Evolutionary conservation across 495 filamentous ascomycete genomes (phyloP).

Genomic region (Penicillium coprophilum): DNA sequence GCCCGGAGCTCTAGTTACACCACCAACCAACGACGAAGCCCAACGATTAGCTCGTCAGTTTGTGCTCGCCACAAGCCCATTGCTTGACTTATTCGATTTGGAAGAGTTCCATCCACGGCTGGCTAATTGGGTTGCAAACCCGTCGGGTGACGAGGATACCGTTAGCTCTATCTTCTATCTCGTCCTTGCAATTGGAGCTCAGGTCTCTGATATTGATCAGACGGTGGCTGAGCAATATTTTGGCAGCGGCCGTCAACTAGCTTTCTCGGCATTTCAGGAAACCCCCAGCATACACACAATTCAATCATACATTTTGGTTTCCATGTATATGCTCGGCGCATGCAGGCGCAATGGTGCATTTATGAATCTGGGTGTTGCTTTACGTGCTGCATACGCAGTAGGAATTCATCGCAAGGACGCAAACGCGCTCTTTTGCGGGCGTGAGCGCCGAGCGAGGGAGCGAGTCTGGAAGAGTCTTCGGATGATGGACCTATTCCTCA

Average conservation of each 20-base stretch:
- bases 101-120: constrained; percentile 38
- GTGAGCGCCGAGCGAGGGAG: constrained; percentile 52
- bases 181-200: constrained; percentile 61
- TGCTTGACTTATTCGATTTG: constrained; percentile 42
- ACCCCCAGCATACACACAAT: constrained; percentile 57
- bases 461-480: constrained; percentile 62
- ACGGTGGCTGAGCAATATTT: constrained; percentile 51
- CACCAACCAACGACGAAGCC: constrained; percentile 37
- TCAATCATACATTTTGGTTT: constrained; percentile 58
- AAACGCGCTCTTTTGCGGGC: constrained; percentile 55
- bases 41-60: constrained; percentile 40
- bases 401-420: constrained; percentile 62
- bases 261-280: constrained; percentile 55
- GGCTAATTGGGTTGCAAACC: constrained; percentile 44
- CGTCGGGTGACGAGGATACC: constrained; percentile 43
- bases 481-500: constrained; percentile 60
- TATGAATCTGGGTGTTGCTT: constrained; percentile 53
- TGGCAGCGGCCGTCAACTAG: constrained; percentile 54
- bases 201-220: constrained; percentile 49
- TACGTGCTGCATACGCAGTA: constrained; percentile 58
- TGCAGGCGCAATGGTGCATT: constrained; percentile 63
- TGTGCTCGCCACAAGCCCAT: constrained; percentile 42
- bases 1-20: constrained; percentile 30
- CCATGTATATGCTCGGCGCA: constrained; percentile 59
- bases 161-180: constrained; percentile 57